Evolutionary conservation across 2,329 filamentous ascomycete genomes (phyloP), one percentile per base, ranked within the genome.

Genomic region (Thermoascus crustaceus): DNA sequence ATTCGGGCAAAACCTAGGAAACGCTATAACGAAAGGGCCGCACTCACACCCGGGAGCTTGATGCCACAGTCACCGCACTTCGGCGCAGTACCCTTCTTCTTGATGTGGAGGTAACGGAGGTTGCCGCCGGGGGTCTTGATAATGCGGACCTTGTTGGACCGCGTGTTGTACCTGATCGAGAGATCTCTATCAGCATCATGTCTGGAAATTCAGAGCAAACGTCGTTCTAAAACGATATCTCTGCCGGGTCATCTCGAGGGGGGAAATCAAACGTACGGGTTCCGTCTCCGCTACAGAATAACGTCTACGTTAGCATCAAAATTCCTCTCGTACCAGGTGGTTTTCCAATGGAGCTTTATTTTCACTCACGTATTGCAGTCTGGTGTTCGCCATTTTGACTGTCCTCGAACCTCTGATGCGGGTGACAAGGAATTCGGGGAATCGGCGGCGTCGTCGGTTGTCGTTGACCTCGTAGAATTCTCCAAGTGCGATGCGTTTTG

Each of bases 31-130:
- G 40, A 20, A 39, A 34, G 42, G 50, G 53, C 49, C 49, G 39
- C 47, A 93, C 87, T 83, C 85, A 98, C 88, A 71, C 91, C 91
- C 65, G 86, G 80, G 62, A 98, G 83, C 77, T 96, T 96, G 75
- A 79, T 80, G 64, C 91, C 91, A 66, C 93, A 98, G 78, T 98
- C 91, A 78, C 93, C 85, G 68, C 91, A 98, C 79, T 98, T 98
- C 66, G 91, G 91, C 50, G 88, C 84, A 67, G 87, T 94, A 58
- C 88, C 91, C 69, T 82, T 85, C 86, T 98, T 98, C 85, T 96
- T 96, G 77, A 95, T 88, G 82, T 98, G 89, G 59, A 96, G 84
- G 66, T 94, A 82, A 68, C 91, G 82, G 63, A 94, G 81, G 68
- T 89, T 79, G 68, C 91, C 91, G 69, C 91, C 93, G 55, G 93